Conservation (phyloP, 805 yeast genomes). For the Ogataea nitratoaversa region DNA sequence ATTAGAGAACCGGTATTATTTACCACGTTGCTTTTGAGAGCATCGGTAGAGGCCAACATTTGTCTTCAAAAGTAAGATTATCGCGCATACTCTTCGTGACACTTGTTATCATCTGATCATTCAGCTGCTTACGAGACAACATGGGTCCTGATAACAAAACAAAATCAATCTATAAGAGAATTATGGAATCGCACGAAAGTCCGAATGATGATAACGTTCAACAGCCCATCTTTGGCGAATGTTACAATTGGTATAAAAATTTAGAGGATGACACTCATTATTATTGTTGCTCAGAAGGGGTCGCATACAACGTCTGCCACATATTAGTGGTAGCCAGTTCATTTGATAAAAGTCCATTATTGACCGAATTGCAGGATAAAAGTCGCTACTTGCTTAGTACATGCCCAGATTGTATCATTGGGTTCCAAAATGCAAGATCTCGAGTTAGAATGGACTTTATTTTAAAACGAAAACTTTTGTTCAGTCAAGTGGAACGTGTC, state of each 20-base stretch:
- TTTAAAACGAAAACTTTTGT: constrained; percentile 37
- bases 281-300: constrained; percentile 51
- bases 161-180: background rate
- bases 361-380: constrained; percentile 7
- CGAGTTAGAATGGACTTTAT: constrained; percentile 49
- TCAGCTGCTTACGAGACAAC: background rate
- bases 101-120: too few relatives aligned
- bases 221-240: constrained; percentile 35
- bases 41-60: too few relatives aligned
- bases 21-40: too few relatives aligned
- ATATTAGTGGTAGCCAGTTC: constrained; percentile 42
- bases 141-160: background rate
- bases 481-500: constrained; percentile 18
- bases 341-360: constrained; percentile 29
- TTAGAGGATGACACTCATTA: constrained; percentile 34
- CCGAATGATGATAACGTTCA: constrained; percentile 32
- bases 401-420: constrained; percentile 52
- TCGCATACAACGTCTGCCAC: constrained; percentile 48
- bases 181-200: constrained; percentile 27
- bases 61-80: too few relatives aligned
- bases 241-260: constrained; percentile 26
- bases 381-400: constrained; percentile 32
- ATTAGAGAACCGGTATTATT: too few relatives aligned
- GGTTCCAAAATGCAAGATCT: constrained; percentile 52
- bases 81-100: too few relatives aligned